Evolutionary conservation across 768 basidiomycete genomes (phyloP), one percentile per base, ranked within the genome.

Genomic region (Collybia sordida): DNA sequence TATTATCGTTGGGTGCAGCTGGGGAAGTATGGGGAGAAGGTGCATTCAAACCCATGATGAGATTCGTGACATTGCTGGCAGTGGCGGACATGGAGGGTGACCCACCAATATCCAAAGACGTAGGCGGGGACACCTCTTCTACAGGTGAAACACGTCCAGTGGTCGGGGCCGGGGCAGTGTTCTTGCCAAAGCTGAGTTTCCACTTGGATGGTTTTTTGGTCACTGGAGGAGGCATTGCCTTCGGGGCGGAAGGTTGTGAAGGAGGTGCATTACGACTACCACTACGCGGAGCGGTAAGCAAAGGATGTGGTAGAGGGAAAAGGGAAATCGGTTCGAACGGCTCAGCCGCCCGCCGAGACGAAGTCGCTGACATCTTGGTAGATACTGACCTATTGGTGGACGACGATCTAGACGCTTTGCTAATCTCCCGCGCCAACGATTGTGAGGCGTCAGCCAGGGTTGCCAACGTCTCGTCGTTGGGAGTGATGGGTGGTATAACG

Each of bases 181-280:
- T 73, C 71, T 82, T 85, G 53, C 88, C 75, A 66, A 92, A 88
- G 58, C 83, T 75, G 59, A 90, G 74, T 69, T 87, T 90, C 90
- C 93, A 86, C 61, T 85, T 90, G n/a, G 87, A 90, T 46, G 88
- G 75, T 74, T 93, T 93, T 75, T 91, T 93, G 49, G 78, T 72
- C 27, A 78, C 71, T 21, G 81, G 70, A 6, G 66, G 53, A 11
- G 72, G 53, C 0, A 68, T 50, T 21, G 49, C 22, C 19, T 53
- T 28, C 43, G 63, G 48, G 15, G 52, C 53, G 42, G 62, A 45
- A 27, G 64, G 51, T 18, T 64, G 51, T n/a, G 59, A 56, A 21
- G 56, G 17, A 3, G 41, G 52, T n/a, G 34, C 49, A 36, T 54
- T 49, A 43, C 57, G 53, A 42, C 49, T 54, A 41, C 42, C 51